Conservation (phyloP, 2,329 filamentous ascomycete genomes). For the Calonectria ilicicola region DNA sequence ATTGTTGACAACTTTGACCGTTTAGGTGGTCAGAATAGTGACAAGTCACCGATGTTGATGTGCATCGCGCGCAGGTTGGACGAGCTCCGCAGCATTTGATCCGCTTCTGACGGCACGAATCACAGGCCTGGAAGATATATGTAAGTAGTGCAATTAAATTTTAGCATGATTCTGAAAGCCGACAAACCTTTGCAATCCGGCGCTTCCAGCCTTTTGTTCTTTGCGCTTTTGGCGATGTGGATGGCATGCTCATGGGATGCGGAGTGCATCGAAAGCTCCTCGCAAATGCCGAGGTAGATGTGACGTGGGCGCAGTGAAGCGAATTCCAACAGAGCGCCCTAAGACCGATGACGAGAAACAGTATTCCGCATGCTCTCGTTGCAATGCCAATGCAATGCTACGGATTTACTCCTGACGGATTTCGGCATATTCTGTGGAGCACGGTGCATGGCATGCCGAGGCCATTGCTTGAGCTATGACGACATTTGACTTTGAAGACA, state of each 20-base stretch:
- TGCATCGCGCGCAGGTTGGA: constrained; percentile 3
- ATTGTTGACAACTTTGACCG: not conserved
- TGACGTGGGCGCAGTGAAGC: not conserved
- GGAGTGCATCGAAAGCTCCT: not conserved
- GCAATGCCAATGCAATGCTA: not conserved
- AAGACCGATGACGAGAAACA: too few relatives aligned
- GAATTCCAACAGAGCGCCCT: not conserved
- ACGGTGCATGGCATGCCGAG: not conserved
- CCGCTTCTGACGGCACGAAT: constrained; percentile 13
- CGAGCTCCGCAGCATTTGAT: constrained; percentile 12
- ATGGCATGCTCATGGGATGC: not conserved
- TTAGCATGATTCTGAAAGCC: too few relatives aligned
- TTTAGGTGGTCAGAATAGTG: constrained; percentile 13
- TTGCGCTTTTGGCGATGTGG: not conserved
- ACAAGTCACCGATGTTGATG: not conserved
- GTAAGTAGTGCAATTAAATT: not conserved
- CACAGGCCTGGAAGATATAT: not conserved
- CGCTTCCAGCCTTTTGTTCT: constrained; percentile 14
- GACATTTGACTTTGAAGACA: not conserved
- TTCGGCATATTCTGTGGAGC: constrained; percentile 3
- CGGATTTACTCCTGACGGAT: not conserved
- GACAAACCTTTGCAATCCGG: constrained; percentile 9
- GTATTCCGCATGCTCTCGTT: not conserved
- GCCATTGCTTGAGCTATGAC: not conserved
- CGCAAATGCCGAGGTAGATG: not conserved